A percentile compares a stretch with the other conserved stretches of the same genome.
These are phyloP conservation scores for Kuraishia ogatae DNA, from an alignment of 805 yeast genomes.

Conservation along the genomic window DNA sequence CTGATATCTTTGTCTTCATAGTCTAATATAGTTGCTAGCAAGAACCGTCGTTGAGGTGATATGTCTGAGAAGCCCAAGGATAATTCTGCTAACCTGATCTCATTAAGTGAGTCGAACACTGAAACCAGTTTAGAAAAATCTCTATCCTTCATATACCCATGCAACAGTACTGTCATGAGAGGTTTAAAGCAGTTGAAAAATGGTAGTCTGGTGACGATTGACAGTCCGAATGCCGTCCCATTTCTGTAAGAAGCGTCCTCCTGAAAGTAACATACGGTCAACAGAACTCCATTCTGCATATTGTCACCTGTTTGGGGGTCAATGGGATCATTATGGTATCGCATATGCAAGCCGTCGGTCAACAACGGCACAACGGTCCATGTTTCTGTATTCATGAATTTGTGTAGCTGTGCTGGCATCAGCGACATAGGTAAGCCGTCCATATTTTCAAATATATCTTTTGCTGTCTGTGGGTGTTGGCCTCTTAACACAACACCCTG, in stretches of 20 bases:
- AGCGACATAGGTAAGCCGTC: conserved; percentile 8
- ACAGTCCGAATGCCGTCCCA: conserved; percentile 35
- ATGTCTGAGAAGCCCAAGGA: background rate
- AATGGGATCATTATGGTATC: conserved; percentile 1
- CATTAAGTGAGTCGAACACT: conserved; percentile 13
- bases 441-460: background rate
- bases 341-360: conserved; percentile 15
- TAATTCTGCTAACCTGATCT: conserved; percentile 18
- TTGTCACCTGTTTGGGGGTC: background rate
- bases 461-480: conserved; percentile 41
- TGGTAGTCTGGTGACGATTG: conserved; percentile 33
- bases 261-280: conserved; percentile 21
- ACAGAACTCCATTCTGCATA: conserved; percentile 6
- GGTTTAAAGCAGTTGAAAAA: conserved; percentile 43
- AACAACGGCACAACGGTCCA: conserved; percentile 48
- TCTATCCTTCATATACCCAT: conserved; percentile 24
- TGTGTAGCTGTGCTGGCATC: conserved; percentile 30
- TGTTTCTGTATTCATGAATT: conserved; percentile 40
- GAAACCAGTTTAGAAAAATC: conserved; percentile 8
- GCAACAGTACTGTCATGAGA: conserved; percentile 34
- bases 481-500: conserved; percentile 59
- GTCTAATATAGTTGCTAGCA: background rate
- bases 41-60: background rate
- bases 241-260: conserved; percentile 26
- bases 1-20: background rate